These are phyloP conservation scores for Citrullus colocynthis DNA, from an alignment of 306 rosid species.

Conservation along the genomic window DNA sequence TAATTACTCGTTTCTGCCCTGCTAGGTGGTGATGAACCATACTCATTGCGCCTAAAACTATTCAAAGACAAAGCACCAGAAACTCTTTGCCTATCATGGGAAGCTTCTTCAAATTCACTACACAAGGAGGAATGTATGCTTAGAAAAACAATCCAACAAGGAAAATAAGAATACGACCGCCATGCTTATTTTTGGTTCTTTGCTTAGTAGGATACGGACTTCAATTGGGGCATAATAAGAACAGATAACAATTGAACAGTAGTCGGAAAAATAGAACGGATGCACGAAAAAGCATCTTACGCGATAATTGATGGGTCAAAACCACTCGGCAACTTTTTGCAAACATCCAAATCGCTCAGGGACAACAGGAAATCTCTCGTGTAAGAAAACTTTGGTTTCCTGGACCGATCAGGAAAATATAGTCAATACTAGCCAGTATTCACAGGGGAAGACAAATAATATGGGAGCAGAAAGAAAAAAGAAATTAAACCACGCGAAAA, in stretches of 20 bases:
- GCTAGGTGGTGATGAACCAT: constrained; percentile 80
- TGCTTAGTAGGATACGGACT: not conserved
- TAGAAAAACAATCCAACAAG: not conserved
- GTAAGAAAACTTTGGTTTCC: constrained; percentile 48
- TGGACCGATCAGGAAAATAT: constrained; percentile 21
- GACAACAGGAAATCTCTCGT: constrained; percentile 74
- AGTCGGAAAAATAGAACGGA: not conserved
- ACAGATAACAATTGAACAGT: not conserved
- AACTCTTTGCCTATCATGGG: constrained; percentile 51
- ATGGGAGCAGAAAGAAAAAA: not conserved
- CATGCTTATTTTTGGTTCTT: not conserved
- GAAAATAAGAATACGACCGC: not conserved
- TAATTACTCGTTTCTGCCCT: constrained; percentile 46
- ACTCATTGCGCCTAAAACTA: constrained; percentile 54
- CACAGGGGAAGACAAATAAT: not conserved
- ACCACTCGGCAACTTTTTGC: constrained; percentile 68
- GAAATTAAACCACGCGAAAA: not conserved
- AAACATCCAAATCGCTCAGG: constrained; percentile 53
- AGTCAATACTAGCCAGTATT: constrained; percentile 8
- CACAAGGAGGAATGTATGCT: not conserved
- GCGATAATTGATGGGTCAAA: constrained; percentile 64
- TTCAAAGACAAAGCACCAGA: constrained; percentile 44
- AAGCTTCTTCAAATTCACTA: constrained; percentile 79
- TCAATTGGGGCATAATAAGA: not conserved
- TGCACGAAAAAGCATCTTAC: constrained; percentile 22